Base-by-base conservation (phyloP, 2,329 filamentous ascomycete species). In the Aureobasidium leucospermi region DNA sequence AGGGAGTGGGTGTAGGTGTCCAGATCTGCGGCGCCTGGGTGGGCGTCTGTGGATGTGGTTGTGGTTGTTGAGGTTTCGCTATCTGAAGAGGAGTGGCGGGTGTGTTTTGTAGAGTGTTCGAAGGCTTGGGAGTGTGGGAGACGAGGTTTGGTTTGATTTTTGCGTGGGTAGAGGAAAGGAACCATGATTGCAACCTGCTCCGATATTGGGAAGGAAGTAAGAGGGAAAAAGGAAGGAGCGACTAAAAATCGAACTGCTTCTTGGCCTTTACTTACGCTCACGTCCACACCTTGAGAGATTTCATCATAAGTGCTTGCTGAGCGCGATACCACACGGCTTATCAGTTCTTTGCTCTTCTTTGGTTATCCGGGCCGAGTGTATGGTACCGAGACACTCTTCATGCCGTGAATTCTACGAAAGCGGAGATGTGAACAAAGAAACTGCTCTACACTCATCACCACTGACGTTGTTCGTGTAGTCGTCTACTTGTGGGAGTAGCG, bases 61-160 rank as follows among this genome's bases (percentile, higher is more conserved):
- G 10, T 15, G 38, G 42, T 23, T 45, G 42, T 28, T 7, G 9
- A 1, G 28, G 15, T 8, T 23, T 19, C 7, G 7, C 28, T 8
- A 3, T 23, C 9, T 31, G 13, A 10, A 1, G 34, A 31, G 8
- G 34, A 11, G 7, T 39, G 36, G 7, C 49, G 49, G 15, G 15
- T 32, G 23, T 52, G 34, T 31, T 41, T 41, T 10, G 4, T n/a
- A 8, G 28, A 23, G 39, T 15, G 8, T 11, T 34, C 31, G 3
- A 46, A 57, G 41, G 52, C 52, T 4, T 46, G 41, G 13, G 52
- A 57, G 31, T 57, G 52, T 29, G 52, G 52, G 1, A 46, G 52
- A 16, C 8, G 52, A 5, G 6, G 13, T 11, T 45, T 6, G 23
- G 2, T 3, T 4, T 29, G 19, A 28, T 9, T 29, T 38, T 46